Conservation (phyloP, 495 filamentous ascomycete genomes). For the Aspergillus saccharolyticus region DNA sequence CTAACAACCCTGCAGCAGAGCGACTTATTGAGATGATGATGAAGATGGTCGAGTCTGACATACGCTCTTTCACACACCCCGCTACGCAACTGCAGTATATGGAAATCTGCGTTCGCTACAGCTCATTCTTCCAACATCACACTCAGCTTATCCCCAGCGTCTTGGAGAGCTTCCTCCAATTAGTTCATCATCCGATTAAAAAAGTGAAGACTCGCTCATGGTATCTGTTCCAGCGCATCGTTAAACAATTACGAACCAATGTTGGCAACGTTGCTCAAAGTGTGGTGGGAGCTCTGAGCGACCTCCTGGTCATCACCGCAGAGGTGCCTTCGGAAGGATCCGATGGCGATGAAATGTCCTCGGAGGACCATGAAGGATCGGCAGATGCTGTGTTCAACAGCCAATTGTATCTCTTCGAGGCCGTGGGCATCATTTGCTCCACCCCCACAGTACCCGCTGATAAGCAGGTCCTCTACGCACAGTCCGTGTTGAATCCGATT, state of each 20-base stretch:
- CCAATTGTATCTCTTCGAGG: slow-evolving; percentile 91
- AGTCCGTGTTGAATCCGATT: slow-evolving; percentile 79
- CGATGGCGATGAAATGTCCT: slow-evolving; percentile 85
- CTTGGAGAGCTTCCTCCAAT: slow-evolving; percentile 85
- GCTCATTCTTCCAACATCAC: slow-evolving; percentile 84
- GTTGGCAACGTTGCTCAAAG: slow-evolving; percentile 85
- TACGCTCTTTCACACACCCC: slow-evolving; percentile 81
- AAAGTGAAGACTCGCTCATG: slow-evolving; percentile 86
- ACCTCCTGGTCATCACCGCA: slow-evolving; percentile 84
- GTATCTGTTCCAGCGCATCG: slow-evolving; percentile 91
- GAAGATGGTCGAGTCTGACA: slow-evolving; percentile 86
- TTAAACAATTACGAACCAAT: slow-evolving; percentile 77
- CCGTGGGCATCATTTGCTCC: slow-evolving; percentile 84
- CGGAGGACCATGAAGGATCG: slow-evolving; percentile 81
- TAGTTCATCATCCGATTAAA: slow-evolving; percentile 80
- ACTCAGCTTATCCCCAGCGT: slow-evolving; percentile 72
- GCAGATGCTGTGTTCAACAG: slow-evolving; percentile 84
- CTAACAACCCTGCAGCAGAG: slow-evolving; percentile 68
- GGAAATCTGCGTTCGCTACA: slow-evolving; percentile 95
- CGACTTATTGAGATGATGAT: slow-evolving; percentile 84
- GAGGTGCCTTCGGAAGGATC: slow-evolving; percentile 71
- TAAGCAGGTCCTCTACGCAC: slow-evolving; percentile 77
- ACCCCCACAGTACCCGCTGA: slow-evolving; percentile 66
- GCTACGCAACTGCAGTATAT: slow-evolving; percentile 93
- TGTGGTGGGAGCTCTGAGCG: slow-evolving; percentile 81